Conservation (phyloP, 1,284 basidiomycete genomes). For the Cryptococcus jaspeensis region DNA sequence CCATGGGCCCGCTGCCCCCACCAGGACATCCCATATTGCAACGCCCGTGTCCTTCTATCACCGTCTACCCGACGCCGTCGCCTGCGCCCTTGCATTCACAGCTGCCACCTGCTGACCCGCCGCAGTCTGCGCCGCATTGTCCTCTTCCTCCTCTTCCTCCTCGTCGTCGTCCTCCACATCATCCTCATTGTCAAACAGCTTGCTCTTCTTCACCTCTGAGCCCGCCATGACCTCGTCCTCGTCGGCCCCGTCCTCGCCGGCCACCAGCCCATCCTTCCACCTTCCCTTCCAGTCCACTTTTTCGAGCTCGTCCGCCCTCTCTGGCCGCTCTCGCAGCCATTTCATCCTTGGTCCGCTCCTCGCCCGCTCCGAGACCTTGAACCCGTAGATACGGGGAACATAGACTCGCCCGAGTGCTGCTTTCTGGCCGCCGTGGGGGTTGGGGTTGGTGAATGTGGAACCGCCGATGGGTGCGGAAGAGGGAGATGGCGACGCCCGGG, state of each 20-base stretch:
- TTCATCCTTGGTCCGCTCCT: conserved; percentile 95
- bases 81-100: background rate
- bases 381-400: conserved; percentile 86
- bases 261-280: conserved; percentile 59
- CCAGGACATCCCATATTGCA: too few relatives aligned
- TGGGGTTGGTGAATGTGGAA: conserved; percentile 59
- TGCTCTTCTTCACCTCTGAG: conserved; percentile 3
- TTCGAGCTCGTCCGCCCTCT: conserved; percentile 74
- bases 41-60: background rate
- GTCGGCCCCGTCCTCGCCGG: conserved; percentile 38
- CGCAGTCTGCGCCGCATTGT: background rate
- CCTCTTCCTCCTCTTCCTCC: conserved; percentile 19
- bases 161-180: conserved; percentile 21
- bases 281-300: conserved; percentile 80
- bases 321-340: conserved; percentile 86
- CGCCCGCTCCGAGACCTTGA: conserved; percentile 58
- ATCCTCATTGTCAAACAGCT: conserved; percentile 21
- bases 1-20: too few relatives aligned
- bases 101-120: background rate
- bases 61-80: background rate
- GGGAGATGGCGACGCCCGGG: conserved; percentile 30
- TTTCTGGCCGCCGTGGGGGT: conserved; percentile 74
- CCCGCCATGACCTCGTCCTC: conserved; percentile 30
- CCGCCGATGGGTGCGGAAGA: conserved; percentile 29
- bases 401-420: conserved; percentile 82